Evolutionary conservation across 2,329 filamentous ascomycete species (phyloP).

Genomic region (Simplicillium sp.): DNA sequence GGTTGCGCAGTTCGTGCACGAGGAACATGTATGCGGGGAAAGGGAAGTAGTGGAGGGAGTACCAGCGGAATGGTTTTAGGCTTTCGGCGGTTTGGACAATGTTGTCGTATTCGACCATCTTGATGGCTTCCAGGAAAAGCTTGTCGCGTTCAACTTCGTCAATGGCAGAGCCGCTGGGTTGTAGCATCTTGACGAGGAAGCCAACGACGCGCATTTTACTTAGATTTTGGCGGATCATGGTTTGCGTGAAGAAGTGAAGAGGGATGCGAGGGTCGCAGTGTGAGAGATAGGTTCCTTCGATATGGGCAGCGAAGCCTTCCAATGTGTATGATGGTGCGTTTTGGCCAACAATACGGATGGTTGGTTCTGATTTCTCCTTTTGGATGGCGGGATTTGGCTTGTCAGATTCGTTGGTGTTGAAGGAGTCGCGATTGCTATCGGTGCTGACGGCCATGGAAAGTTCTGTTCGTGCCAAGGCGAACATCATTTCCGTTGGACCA

Average conservation of each 20-base stretch:
- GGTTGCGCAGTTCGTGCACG: conserved; percentile 42
- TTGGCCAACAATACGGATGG: conserved; percentile 38
- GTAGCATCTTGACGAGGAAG: conserved; percentile 40
- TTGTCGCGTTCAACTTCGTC: conserved; percentile 39
- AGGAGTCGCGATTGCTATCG: conserved; percentile 29
- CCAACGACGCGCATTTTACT: conserved; percentile 47
- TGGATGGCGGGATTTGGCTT: conserved; percentile 13
- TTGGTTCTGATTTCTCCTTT: conserved; percentile 20
- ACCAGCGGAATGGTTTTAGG: conserved; percentile 47
- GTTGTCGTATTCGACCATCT: conserved; percentile 52
- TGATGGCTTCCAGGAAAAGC: conserved; percentile 44
- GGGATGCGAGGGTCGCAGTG: conserved; percentile 50
- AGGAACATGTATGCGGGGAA: conserved; percentile 54
- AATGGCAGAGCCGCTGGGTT: conserved; percentile 21
- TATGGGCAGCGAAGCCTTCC: conserved; percentile 42
- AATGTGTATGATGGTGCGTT: conserved; percentile 38
- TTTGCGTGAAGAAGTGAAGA: conserved; percentile 47
- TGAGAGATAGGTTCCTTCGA: conserved; percentile 45
- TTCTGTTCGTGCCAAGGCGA: conserved; percentile 46
- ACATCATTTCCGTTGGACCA: conserved; percentile 51
- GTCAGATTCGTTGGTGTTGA: conserved; percentile 15
- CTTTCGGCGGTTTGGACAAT: conserved; percentile 40
- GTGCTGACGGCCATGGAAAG: conserved; percentile 44
- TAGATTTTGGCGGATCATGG: conserved; percentile 45
- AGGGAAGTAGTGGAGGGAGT: conserved; percentile 49